A percentile compares a stretch with the other conserved stretches of the same genome.
Conservation (phyloP, 345 rosid species). For the Lepidium aucheri region DNA sequence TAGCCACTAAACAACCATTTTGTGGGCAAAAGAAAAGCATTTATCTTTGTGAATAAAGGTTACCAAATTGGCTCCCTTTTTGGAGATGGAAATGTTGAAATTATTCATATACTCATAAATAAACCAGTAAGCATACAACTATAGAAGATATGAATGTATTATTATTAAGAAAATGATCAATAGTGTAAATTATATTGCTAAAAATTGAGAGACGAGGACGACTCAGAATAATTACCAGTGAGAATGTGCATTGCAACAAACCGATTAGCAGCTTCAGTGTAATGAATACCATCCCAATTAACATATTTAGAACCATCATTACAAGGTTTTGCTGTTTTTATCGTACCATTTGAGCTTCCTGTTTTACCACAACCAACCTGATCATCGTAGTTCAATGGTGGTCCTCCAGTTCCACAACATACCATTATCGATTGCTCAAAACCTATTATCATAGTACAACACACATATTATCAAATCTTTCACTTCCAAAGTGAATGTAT, state of each 20-base stretch:
- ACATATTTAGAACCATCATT: constrained; percentile 70
- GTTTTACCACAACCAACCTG: constrained; percentile 64
- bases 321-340: constrained; percentile 51
- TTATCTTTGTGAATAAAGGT: neutral
- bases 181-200: neutral
- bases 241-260: constrained; percentile 63
- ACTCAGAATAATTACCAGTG: constrained; percentile 67
- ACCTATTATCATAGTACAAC: constrained; percentile 46
- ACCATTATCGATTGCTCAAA: constrained; percentile 87
- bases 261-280: constrained; percentile 84
- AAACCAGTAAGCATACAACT: neutral
- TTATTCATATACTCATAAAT: neutral
- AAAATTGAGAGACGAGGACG: constrained; percentile 33
- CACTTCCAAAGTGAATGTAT: neutral
- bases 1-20: no score
- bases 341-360: constrained; percentile 45
- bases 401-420: constrained; percentile 92
- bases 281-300: constrained; percentile 96
- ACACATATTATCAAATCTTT: no score
- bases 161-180: neutral
- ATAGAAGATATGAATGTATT: neutral
- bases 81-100: neutral
- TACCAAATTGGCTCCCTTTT: neutral
- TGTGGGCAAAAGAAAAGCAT: neutral
- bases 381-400: constrained; percentile 73